These are phyloP conservation scores for Camellia japonica DNA, from an alignment of 148 eudicot species.

Conservation along the genomic window DNA sequence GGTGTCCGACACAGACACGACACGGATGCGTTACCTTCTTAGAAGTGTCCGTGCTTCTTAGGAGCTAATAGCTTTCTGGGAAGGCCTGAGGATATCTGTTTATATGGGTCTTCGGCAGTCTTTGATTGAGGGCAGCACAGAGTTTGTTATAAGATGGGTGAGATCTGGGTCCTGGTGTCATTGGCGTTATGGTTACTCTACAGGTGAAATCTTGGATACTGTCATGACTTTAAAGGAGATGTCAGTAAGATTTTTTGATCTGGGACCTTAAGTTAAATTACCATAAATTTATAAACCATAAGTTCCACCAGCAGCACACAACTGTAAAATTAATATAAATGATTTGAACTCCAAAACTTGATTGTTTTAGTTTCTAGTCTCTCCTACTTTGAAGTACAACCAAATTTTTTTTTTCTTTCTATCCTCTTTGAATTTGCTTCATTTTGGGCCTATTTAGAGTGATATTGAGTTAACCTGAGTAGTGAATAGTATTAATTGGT, in stretches of 20 bases:
- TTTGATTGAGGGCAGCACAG: background rate
- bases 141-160: background rate
- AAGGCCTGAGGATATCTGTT: background rate
- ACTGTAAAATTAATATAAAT: background rate
- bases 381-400: background rate
- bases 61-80: background rate
- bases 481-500: background rate
- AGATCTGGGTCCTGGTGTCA: background rate
- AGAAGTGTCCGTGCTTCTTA: too few relatives aligned
- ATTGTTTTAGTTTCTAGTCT: background rate
- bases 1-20: too few relatives aligned
- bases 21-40: too few relatives aligned
- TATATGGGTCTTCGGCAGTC: background rate
- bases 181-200: background rate
- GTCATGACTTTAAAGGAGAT: background rate
- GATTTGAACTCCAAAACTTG: conserved; percentile 1
- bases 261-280: background rate
- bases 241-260: background rate
- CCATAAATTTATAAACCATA: background rate
- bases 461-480: background rate
- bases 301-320: background rate
- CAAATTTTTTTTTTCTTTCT: background rate
- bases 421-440: background rate
- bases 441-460: background rate
- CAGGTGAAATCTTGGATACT: background rate